These are phyloP conservation scores for Kazachstania kunashirensis DNA, from an alignment of 805 yeast genomes.

Conservation along the genomic window DNA sequence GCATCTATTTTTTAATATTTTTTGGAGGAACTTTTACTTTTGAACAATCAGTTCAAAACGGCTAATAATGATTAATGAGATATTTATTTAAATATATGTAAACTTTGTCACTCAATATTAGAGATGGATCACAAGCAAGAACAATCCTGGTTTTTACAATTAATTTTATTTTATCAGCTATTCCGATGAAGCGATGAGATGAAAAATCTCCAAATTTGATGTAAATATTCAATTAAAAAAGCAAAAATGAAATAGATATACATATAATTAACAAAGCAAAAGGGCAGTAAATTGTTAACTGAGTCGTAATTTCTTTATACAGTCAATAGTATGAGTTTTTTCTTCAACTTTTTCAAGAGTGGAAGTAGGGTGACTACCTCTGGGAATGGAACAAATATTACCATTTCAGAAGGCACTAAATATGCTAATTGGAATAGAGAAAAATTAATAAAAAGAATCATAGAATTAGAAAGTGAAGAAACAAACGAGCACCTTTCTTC, in stretches of 20 bases:
- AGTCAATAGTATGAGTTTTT: constrained; percentile 10
- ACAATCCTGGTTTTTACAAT: no score
- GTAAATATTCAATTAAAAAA: neutral
- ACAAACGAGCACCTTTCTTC: neutral
- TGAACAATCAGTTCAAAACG: neutral
- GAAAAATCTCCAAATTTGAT: neutral
- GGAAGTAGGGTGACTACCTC: constrained; percentile 4
- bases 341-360: constrained; percentile 11
- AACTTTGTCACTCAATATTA: neutral
- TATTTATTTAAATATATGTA: neutral
- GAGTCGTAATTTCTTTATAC: neutral
- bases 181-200: neutral
- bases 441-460: constrained; percentile 49
- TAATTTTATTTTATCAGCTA: no score
- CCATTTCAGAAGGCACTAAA: constrained; percentile 17
- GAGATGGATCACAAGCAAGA: neutral
- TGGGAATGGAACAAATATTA: neutral
- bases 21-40: neutral
- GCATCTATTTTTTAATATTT: constrained; percentile 32
- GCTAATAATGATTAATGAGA: neutral
- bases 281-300: neutral
- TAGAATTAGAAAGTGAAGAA: constrained; percentile 40
- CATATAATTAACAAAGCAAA: neutral
- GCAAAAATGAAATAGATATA: neutral
- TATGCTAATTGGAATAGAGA: constrained; percentile 58